These are phyloP conservation scores for Aspergillus sp. DNA, from an alignment of 2,329 filamentous ascomycete genomes.

Conservation along the genomic window DNA sequence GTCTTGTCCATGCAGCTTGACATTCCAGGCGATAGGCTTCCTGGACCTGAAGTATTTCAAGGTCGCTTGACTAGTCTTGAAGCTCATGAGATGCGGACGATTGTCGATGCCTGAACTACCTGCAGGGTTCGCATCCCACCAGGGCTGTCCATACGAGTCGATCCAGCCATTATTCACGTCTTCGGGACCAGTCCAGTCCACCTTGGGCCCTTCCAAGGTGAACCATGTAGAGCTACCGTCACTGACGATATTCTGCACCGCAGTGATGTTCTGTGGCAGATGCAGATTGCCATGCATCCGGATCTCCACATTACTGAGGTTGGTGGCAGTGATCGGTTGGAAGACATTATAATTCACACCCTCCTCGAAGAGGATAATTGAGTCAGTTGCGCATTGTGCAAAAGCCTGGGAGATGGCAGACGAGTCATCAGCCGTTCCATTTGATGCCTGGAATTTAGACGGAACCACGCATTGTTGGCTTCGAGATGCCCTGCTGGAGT, in stretches of 20 bases:
- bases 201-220: conserved; percentile 28
- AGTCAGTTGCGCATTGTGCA: conserved; percentile 35
- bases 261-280: conserved; percentile 43
- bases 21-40: conserved; percentile 49
- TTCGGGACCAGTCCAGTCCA: conserved; percentile 33
- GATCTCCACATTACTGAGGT: conserved; percentile 47
- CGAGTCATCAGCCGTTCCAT: conserved; percentile 44
- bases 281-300: conserved; percentile 48
- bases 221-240: conserved; percentile 41
- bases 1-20: conserved; percentile 42
- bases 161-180: conserved; percentile 48
- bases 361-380: conserved; percentile 40
- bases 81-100: conserved; percentile 46
- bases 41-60: conserved; percentile 46
- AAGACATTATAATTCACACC: conserved; percentile 49
- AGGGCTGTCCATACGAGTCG: conserved; percentile 48
- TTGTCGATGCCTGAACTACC: conserved; percentile 42
- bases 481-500: not conserved
- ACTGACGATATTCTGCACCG: conserved; percentile 40
- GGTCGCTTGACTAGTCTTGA: conserved; percentile 39
- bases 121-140: conserved; percentile 48
- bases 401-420: conserved; percentile 42
- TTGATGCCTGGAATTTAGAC: conserved; percentile 29
- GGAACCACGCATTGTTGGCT: conserved; percentile 24
- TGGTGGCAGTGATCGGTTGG: conserved; percentile 41